Evolutionary conservation across 768 basidiomycete species (phyloP).

Genomic region (Boletus eberwhitei): DNA sequence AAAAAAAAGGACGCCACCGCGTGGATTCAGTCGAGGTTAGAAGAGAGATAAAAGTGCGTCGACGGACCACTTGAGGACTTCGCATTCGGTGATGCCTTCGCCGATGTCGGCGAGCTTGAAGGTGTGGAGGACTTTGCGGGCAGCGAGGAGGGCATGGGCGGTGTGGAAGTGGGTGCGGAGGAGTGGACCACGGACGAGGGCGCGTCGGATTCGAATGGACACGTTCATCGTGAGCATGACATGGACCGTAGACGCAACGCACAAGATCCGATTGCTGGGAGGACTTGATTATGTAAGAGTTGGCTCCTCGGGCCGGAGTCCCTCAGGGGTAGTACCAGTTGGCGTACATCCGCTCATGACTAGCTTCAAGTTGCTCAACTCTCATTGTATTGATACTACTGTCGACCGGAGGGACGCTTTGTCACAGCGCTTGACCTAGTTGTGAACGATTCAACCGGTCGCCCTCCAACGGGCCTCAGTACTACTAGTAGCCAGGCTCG

Average conservation of each 20-base stretch:
- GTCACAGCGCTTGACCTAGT: background rate
- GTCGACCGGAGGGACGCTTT: background rate
- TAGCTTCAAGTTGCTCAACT: background rate
- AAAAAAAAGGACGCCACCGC: background rate
- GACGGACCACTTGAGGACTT: constrained; percentile 80
- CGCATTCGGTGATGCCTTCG: constrained; percentile 89
- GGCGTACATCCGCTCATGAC: background rate
- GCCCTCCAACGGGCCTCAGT: background rate
- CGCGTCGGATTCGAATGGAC: constrained; percentile 16
- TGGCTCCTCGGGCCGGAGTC: background rate
- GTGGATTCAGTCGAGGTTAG: background rate
- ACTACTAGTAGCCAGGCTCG: background rate
- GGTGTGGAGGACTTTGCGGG: constrained; percentile 43
- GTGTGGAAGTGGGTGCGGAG: constrained; percentile 38
- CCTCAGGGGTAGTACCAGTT: background rate
- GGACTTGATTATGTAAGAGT: background rate
- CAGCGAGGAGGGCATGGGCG: constrained; percentile 28
- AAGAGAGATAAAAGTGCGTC: background rate
- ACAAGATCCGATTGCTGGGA: constrained; percentile 3
- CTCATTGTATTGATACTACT: background rate
- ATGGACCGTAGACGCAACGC: background rate
- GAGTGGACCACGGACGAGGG: constrained; percentile 25
- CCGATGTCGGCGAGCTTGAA: constrained; percentile 87
- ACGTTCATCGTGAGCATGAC: constrained; percentile 4
- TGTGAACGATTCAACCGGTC: background rate